These are phyloP conservation scores for Rauvolfia tetraphylla DNA, from an alignment of 257 asterid species.

Conservation along the genomic window DNA sequence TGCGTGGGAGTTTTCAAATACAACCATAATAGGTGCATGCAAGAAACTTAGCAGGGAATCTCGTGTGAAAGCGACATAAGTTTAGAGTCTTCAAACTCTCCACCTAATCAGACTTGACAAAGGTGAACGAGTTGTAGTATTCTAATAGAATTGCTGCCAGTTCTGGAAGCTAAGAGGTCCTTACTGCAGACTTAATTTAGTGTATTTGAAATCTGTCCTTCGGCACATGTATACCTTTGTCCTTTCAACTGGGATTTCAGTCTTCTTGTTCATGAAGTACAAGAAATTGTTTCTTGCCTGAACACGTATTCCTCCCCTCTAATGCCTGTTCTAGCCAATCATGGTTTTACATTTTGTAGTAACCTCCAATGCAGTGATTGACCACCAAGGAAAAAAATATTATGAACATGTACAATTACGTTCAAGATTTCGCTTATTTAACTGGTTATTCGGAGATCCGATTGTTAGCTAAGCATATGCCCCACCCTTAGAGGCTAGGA, in stretches of 20 bases:
- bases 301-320: neutral
- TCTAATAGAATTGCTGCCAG: neutral
- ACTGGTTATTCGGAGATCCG: conserved; percentile 6
- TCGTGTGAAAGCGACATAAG: conserved; percentile 10
- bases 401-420: neutral
- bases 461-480: conserved; percentile 1
- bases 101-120: conserved; percentile 3
- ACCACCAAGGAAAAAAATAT: neutral
- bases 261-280: neutral
- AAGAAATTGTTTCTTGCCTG: neutral
- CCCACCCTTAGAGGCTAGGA: conserved; percentile 1
- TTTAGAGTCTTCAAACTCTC: neutral
- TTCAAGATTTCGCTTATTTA: neutral
- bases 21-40: neutral
- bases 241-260: too few relatives aligned
- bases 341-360: neutral
- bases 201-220: conserved; percentile 11
- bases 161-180: neutral
- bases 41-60: neutral
- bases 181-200: neutral
- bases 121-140: neutral
- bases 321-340: conserved; percentile 4
- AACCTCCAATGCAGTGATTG: conserved; percentile 10
- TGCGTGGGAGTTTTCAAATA: neutral
- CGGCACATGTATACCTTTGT: neutral